A percentile compares a stretch with the other conserved stretches of the same genome.
Evolutionary conservation across 108 stramenopile genomes (phyloP).

Genomic region (Nannochloropsis salina): DNA sequence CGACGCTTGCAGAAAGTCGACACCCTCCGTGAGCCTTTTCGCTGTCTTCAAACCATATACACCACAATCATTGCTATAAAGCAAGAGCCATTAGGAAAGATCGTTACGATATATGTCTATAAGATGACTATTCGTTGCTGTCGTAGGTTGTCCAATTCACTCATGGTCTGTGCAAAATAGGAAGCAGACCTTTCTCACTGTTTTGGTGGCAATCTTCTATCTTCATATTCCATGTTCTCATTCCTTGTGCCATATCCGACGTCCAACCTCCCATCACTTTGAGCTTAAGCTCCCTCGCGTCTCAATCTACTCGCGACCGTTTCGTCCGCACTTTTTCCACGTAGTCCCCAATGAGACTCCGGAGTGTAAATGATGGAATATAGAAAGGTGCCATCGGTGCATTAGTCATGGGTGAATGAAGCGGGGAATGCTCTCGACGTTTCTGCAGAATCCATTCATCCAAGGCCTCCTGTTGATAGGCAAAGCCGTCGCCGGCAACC

Average conservation of each 20-base stretch:
- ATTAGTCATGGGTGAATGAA: conserved; percentile 4
- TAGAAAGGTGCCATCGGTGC: conserved; percentile 6
- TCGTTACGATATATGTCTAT: no score
- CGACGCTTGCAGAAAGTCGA: no score
- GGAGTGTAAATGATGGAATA: conserved; percentile 10
- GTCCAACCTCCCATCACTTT: not conserved
- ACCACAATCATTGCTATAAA: no score
- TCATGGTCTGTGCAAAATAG: no score
- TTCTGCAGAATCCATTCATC: not conserved
- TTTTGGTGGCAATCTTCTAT: not conserved
- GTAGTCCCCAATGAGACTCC: not conserved
- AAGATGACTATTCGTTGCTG: no score
- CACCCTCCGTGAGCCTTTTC: no score
- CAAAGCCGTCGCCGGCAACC: not conserved
- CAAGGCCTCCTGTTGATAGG: conserved; percentile 9
- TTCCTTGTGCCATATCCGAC: not conserved
- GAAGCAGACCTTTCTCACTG: no score
- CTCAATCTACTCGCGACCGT: not conserved
- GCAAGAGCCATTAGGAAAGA: no score
- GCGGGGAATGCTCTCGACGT: not conserved
- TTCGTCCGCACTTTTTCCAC: not conserved
- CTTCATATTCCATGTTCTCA: not conserved
- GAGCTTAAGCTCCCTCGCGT: not conserved
- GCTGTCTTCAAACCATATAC: no score
- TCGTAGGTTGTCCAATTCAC: no score